Evolutionary conservation across 225 moss, liverwort and hornwort genomes (phyloP).

Genomic region (Lunularia cruciata): DNA sequence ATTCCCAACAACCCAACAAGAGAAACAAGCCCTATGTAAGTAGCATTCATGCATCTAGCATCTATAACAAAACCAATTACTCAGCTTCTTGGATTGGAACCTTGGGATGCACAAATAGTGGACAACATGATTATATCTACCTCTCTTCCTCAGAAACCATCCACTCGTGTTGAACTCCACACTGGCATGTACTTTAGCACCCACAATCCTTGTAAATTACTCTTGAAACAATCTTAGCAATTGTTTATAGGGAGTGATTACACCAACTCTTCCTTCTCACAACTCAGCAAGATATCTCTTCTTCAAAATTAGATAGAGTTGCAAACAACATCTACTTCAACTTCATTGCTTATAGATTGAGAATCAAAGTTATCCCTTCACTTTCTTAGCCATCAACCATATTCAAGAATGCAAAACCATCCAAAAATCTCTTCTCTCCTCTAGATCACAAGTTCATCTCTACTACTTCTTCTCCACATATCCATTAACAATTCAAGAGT

Average conservation of each 20-base stretch:
- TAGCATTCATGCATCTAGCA: conserved; percentile 94
- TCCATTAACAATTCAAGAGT: no score
- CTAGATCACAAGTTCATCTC: no score
- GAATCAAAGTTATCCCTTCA: conserved; percentile 45
- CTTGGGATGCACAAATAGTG: conserved; percentile 66
- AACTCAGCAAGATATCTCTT: conserved; percentile 66
- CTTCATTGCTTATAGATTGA: conserved; percentile 75
- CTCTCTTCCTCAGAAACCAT: conserved; percentile 95
- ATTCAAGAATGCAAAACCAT: conserved; percentile 90
- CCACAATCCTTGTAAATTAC: conserved; percentile 56
- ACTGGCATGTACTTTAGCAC: conserved; percentile 51
- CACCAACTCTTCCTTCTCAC: conserved; percentile 59
- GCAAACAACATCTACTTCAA: conserved; percentile 79
- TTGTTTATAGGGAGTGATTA: conserved; percentile 94
- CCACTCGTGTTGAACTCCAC: conserved; percentile 97
- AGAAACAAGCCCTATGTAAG: conserved; percentile 86
- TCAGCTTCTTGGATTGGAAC: conserved; percentile 37
- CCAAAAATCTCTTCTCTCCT: no score
- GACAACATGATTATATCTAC: conserved; percentile 91
- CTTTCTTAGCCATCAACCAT: conserved; percentile 73
- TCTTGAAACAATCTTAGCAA: conserved; percentile 71
- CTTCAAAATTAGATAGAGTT: conserved; percentile 57
- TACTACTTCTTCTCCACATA: no score
- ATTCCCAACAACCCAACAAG: conserved; percentile 94
- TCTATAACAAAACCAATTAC: conserved; percentile 92